These are phyloP conservation scores for Trametes cinnabarina DNA, from an alignment of 768 basidiomycete species.

Conservation along the genomic window DNA sequence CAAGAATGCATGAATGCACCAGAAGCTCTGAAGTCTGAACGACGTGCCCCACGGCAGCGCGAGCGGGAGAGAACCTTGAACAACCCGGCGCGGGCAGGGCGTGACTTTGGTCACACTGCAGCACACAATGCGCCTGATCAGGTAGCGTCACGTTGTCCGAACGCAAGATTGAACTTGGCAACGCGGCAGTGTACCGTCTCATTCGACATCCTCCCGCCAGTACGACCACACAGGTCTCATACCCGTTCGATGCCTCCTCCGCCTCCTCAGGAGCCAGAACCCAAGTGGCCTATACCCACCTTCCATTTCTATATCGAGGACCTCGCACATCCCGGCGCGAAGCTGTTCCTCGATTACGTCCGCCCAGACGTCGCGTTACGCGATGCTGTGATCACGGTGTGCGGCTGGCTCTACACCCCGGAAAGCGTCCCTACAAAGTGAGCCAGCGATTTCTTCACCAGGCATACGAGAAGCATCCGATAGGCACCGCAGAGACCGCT, in stretches of 20 bases:
- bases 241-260: slow-evolving; percentile 24
- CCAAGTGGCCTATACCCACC: slow-evolving; percentile 53
- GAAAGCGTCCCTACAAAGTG: slow-evolving; percentile 48
- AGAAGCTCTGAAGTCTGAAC: neutral
- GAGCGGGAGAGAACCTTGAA: neutral
- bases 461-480: neutral
- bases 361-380: slow-evolving; percentile 40
- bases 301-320: slow-evolving; percentile 58
- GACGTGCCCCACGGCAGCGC: neutral
- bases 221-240: too few relatives aligned
- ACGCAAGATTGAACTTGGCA: too few relatives aligned
- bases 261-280: slow-evolving; percentile 20
- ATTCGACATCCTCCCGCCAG: too few relatives aligned
- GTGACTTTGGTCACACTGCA: neutral
- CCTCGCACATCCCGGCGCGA: slow-evolving; percentile 55
- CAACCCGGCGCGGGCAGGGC: too few relatives aligned
- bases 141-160: neutral
- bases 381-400: slow-evolving; percentile 40
- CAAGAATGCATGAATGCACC: neutral
- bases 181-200: too few relatives aligned
- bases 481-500: neutral
- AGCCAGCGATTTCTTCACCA: slow-evolving; percentile 23
- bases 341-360: slow-evolving; percentile 53
- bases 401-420: slow-evolving; percentile 42
- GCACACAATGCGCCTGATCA: neutral